Base-by-base conservation (phyloP, 495 filamentous ascomycete genomes). In the Aspergillus mulundensis region DNA sequence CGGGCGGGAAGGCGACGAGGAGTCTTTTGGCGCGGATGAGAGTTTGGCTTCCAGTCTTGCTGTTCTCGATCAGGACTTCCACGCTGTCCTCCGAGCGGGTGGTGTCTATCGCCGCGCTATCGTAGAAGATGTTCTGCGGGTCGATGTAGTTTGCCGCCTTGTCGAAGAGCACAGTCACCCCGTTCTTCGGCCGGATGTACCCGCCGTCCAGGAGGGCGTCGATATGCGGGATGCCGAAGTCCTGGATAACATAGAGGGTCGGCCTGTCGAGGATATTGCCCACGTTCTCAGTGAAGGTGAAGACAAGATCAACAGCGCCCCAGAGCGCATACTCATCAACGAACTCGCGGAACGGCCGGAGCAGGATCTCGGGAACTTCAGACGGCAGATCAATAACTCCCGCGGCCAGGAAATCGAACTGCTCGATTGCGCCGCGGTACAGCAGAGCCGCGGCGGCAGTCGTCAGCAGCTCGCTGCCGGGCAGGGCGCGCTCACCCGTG, bases 271-370 rank as follows among this genome's bases (percentile, higher is more conserved):
- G 60, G 44, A 77, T 70, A 53, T 76, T 68, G 34, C 68, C 70
- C 1, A 75, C 66, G 30, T 71, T 71, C 30, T 50, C 24, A 70
- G 64, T 21, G 66, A 71, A 14, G 32, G 53, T 40, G 54, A 58
- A 70, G 19, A 66, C 64, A 8, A 64, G 39, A 11, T 62, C 64
- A 8, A 69, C 38, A n/a, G 68, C 62, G 48, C 67, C 68, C 42
- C 71, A 63, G n/a, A 78, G 64, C 50, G 66, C 66, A 64, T 78
- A 68, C 53, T 77, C 77, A 36, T 55, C 66, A 36, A 73, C 56
- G 54, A 81, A 78, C 10, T 77, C 61, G 5, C 66, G 64, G 48
- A 73, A 79, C 0, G 75, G 71, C 45, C 78, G 61, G 1, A 79
- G 67, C 6, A 81, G 64, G 46, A 78, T 76, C 3, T 63, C 63